These are phyloP conservation scores for Blastobotrys indianensis DNA, from an alignment of 1,139 yeast genomes.

Conservation along the genomic window DNA sequence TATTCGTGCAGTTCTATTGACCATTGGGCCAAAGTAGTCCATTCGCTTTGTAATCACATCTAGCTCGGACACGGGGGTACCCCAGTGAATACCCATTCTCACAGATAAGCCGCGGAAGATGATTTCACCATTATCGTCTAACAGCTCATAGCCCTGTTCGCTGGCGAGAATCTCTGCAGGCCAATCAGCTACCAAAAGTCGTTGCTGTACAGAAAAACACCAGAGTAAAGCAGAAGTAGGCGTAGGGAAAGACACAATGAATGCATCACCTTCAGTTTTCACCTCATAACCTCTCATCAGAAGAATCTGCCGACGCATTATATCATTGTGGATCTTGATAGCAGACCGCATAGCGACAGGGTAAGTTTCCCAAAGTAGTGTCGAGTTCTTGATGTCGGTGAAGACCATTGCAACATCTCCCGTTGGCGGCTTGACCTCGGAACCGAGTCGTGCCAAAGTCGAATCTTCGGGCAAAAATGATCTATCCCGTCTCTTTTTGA, in stretches of 20 bases:
- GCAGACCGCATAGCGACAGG: constrained; percentile 97
- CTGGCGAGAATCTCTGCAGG: constrained; percentile 86
- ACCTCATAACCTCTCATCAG: constrained; percentile 97
- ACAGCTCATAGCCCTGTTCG: constrained; percentile 76
- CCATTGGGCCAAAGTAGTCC: constrained; percentile 99
- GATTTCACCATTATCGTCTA: constrained; percentile 55
- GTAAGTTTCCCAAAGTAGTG: constrained; percentile 86
- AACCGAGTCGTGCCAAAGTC: constrained; percentile 73
- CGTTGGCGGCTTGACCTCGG: constrained; percentile 91
- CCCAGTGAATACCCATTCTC: constrained; percentile 98
- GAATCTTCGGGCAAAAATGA: constrained; percentile 64
- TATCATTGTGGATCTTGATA: constrained; percentile 83
- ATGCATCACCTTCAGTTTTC: constrained; percentile 98
- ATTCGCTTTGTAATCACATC: constrained; percentile 93
- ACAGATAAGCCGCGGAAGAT: constrained; percentile 87
- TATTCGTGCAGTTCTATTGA: constrained; percentile 87
- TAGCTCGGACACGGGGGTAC: constrained; percentile 91
- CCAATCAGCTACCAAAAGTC: constrained; percentile 84
- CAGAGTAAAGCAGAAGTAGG: constrained; percentile 86
- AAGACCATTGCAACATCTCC: constrained; percentile 94
- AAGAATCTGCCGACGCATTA: constrained; percentile 90
- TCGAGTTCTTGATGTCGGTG: constrained; percentile 94
- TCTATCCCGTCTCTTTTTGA: constrained; percentile 45
- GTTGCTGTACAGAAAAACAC: constrained; percentile 92
- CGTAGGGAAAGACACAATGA: constrained; percentile 96